Evolutionary conservation across 768 basidiomycete species (phyloP), one percentile per base, ranked within the genome.

Genomic region (Mycena epipterygia): DNA sequence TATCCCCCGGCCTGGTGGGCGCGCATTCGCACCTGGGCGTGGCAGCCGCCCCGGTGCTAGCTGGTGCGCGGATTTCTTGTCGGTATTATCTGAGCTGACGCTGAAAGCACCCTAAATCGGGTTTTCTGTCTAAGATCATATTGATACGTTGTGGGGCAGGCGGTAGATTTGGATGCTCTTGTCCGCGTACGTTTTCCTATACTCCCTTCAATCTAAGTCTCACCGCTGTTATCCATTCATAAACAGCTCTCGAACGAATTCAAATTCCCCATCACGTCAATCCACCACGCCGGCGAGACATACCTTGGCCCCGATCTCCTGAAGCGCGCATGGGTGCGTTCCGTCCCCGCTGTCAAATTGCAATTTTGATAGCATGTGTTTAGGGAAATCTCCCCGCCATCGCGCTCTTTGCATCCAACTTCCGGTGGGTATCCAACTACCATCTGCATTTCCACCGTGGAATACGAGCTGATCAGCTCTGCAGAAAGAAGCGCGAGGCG

Each of bases 241-340:
- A n/a, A n/a, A n/a, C 64, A 93, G 86, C 83, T 95, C 4, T 89
- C 93, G 14, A 93, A 95, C 79, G 94, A 95, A 72, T 95, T 95
- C 83, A 83, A 93, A 69, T 93, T 93, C 80, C 88, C 90, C 0
- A 82, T 94, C 41, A 88, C 93, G 0, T 90, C 91, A 0, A 89
- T 94, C 80, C 93, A 94, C 74, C 93, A 95, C 73, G 93, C 94
- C 0, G 89, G 90, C 46, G 93, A 95, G 74, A 89, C 93, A 0
- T 95, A 92, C 73, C 90, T 95, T 44, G 93, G 95, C n/a, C 91
- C 93, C 2, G 89, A 89, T 30, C 78, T 93, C 1, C 84, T 95
- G 64, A 94, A 94, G 79, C 84, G 86, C 74, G 86, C 90, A 13
- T 95, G 88, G 80, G 93, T 89, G 75, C 52, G 76, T 8, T 39